Conservation (phyloP, 2,329 filamentous ascomycete species). For the Sarocladium strictum region DNA sequence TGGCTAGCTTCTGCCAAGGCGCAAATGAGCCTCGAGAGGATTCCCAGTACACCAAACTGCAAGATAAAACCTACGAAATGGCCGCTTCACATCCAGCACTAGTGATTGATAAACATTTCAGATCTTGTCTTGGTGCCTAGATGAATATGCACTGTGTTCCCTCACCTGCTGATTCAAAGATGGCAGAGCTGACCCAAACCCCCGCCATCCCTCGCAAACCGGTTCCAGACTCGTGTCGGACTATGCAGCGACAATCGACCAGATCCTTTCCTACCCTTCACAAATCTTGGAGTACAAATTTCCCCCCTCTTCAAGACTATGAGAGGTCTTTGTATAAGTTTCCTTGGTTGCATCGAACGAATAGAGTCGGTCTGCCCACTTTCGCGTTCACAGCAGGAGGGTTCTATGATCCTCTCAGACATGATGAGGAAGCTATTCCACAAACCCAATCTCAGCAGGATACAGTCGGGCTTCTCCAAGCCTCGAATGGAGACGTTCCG, state of each 20-base stretch:
- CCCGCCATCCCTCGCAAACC: neutral
- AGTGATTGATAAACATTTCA: too few relatives aligned
- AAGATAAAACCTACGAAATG: too few relatives aligned
- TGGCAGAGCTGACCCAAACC: neutral
- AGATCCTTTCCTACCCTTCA: neutral
- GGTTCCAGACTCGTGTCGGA: neutral
- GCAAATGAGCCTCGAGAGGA: too few relatives aligned
- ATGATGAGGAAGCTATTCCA: neutral
- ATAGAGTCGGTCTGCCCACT: neutral
- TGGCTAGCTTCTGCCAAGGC: too few relatives aligned
- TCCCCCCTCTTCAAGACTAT: constrained; percentile 14
- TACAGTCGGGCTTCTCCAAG: neutral
- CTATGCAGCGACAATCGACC: neutral
- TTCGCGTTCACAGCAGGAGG: neutral
- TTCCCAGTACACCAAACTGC: too few relatives aligned
- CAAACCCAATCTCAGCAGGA: neutral
- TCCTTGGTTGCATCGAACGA: constrained; percentile 19
- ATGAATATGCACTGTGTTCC: too few relatives aligned
- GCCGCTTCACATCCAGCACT: too few relatives aligned
- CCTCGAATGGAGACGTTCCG: neutral
- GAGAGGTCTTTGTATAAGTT: constrained; percentile 23
- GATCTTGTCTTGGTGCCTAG: too few relatives aligned
- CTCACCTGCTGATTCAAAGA: too few relatives aligned
- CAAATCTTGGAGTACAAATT: neutral
- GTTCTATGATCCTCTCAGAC: neutral